Percentiles rank a stretch among this genome's conserved stretches.
Conservation (phyloP, 331 rosid species). For the Pyrus hybrid region DNA sequence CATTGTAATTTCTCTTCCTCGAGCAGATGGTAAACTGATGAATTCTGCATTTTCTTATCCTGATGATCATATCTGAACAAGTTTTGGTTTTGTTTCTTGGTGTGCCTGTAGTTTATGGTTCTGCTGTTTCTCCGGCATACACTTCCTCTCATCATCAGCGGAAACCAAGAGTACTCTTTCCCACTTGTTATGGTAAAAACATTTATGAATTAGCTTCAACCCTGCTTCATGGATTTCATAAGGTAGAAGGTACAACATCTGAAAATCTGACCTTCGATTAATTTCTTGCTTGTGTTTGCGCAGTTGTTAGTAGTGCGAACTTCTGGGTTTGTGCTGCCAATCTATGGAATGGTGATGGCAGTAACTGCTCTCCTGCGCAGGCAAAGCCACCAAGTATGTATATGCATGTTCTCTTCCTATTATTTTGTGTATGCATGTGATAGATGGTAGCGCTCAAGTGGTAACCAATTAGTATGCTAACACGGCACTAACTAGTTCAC, state of each 20-base stretch:
- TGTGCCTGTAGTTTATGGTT: slow-evolving; percentile 65
- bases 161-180: slow-evolving; percentile 41
- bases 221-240: not conserved
- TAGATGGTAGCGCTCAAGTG: not conserved
- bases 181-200: slow-evolving; percentile 58
- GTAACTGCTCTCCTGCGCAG: slow-evolving; percentile 49
- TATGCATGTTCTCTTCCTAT: not conserved
- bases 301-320: slow-evolving; percentile 59
- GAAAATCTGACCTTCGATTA: not conserved
- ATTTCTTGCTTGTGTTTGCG: not conserved
- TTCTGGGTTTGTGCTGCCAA: slow-evolving; percentile 54
- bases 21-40: not conserved
- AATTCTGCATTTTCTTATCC: not conserved
- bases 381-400: slow-evolving; percentile 35
- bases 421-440: not conserved
- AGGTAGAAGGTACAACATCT: not conserved
- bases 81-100: not conserved
- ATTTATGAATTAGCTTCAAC: not conserved
- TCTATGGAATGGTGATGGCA: slow-evolving; percentile 55
- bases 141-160: slow-evolving; percentile 58
- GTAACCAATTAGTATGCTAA: not conserved
- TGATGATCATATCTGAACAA: not conserved
- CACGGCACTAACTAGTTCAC: not conserved
- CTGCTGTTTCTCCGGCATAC: slow-evolving; percentile 67
- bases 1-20: slow-evolving; percentile 38